Evolutionary conservation across 768 basidiomycete species (phyloP), one percentile per base, ranked within the genome.

Genomic region (Suillus spraguei): DNA sequence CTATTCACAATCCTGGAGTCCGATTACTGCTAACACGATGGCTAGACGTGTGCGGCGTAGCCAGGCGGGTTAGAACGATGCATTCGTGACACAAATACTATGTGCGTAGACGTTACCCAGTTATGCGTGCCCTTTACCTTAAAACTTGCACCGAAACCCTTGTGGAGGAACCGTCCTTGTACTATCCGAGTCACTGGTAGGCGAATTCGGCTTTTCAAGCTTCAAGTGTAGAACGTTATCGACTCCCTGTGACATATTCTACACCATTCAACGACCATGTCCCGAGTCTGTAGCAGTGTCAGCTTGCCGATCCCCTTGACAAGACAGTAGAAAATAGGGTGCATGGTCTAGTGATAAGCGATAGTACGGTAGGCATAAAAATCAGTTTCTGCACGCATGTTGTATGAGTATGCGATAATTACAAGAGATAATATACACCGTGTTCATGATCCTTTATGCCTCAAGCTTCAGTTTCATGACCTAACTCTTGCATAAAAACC

Each of bases 401-500:
- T 28, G 39, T 41, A 58, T 41, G 39, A 58, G 39, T 16, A 58
- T 58, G 24, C 17, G 17, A 42, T 58, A 41, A 58, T 58, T 58
- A 58, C 56, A 58, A 58, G 28, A 28, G 56, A 58, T 58, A 58
- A 58, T 13, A 41, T 68, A 69, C 71, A 65, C 63, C 66, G 60
- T 66, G 55, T 53, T 65, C 16, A 68, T 73, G 73, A 66, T 49
- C 14, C 49, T 62, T 20, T 4, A 49, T 49, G 47, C 47, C 50
- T 46, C 10, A 49, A 16, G 24, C 2, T 24, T 49, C 47, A 49
- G 24, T 32, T 16, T 62, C 64, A 68, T 68, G 64, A 68, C 68
- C 63, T 70, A 5, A 64, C 63, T 80, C 81, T 66, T 80, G 83
- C 66, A 87, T 85, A 76, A 89, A 91, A 60, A 87, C 76, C 91